These are phyloP conservation scores for Penicillium sp. DNA, from an alignment of 2,329 filamentous ascomycete genomes.

Conservation along the genomic window DNA sequence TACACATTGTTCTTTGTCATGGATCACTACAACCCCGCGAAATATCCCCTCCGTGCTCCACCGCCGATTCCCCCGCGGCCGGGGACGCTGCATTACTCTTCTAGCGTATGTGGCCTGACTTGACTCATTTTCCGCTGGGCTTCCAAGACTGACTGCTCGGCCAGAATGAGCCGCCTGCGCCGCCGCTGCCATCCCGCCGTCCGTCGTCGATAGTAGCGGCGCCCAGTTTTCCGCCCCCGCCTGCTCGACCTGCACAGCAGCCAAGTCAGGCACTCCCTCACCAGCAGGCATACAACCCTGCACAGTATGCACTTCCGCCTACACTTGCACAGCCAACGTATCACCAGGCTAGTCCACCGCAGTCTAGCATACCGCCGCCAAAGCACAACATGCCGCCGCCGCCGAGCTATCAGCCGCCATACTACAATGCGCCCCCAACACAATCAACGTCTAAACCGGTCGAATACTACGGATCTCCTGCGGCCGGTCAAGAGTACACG, in stretches of 20 bases:
- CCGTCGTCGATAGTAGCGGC: no score
- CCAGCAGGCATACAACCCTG: neutral
- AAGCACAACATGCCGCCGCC: neutral
- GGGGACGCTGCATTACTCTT: no score
- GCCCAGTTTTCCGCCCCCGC: no score
- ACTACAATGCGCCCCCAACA: no score
- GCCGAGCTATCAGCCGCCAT: no score
- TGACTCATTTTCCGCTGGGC: neutral
- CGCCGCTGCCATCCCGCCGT: neutral
- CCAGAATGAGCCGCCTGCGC: neutral
- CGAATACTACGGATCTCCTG: no score
- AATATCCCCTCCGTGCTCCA: neutral
- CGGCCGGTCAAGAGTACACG: no score
- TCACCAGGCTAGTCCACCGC: neutral
- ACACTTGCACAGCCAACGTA: neutral
- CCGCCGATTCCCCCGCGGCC: neutral
- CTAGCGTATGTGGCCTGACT: neutral
- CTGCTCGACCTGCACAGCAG: neutral
- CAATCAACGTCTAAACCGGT: no score
- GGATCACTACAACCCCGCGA: neutral
- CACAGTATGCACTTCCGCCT: neutral
- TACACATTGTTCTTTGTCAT: no score
- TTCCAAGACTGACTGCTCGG: neutral
- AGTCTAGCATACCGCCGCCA: no score
- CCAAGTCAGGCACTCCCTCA: no score